These are phyloP conservation scores for Guyanaporus albipodus DNA, from an alignment of 768 basidiomycete genomes.

Conservation along the genomic window DNA sequence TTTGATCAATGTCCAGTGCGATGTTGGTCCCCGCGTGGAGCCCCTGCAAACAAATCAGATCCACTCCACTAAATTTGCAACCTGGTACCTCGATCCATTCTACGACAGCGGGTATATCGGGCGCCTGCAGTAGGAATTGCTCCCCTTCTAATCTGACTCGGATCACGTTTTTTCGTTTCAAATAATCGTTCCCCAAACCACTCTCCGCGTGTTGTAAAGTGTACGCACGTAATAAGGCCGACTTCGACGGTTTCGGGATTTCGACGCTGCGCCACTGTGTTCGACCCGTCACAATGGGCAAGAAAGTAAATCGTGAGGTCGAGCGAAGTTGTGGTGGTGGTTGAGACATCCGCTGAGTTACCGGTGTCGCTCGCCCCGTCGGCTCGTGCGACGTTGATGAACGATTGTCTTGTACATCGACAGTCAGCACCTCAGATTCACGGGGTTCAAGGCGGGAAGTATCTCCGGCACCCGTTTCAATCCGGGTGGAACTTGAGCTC, in stretches of 20 bases:
- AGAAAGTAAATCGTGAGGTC: slow-evolving; percentile 22
- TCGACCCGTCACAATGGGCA: slow-evolving; percentile 18
- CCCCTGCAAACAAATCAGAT: slow-evolving; percentile 43
- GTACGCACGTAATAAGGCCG: slow-evolving; percentile 65
- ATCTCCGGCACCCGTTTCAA: slow-evolving; percentile 12
- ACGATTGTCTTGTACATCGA: slow-evolving; percentile 19
- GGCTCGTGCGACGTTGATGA: slow-evolving; percentile 21
- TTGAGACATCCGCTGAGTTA: slow-evolving; percentile 11
- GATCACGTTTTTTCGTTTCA: slow-evolving; percentile 92
- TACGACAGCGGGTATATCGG: slow-evolving; percentile 78
- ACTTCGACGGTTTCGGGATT: slow-evolving; percentile 41
- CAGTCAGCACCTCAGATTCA: slow-evolving; percentile 23
- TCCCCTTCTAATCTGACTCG: slow-evolving; percentile 90
- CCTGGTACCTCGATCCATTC: slow-evolving; percentile 87
- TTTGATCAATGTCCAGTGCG: slow-evolving; percentile 85
- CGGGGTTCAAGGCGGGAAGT: slow-evolving; percentile 5
- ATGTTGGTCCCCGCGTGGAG: slow-evolving; percentile 92
- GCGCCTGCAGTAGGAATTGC: slow-evolving; percentile 92
- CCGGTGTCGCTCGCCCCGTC: slow-evolving; percentile 10
- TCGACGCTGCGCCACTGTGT: slow-evolving; percentile 17
- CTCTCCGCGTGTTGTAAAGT: slow-evolving; percentile 89
- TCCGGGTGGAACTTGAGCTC: slow-evolving; percentile 6
- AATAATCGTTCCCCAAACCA: slow-evolving; percentile 91
- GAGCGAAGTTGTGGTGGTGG: slow-evolving; percentile 13
- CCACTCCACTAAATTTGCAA: slow-evolving; percentile 1